phyloP scores from a whole-genome alignment of 2,329 filamentous ascomycete species.

The Phialemoniopsis sp. region DNA sequence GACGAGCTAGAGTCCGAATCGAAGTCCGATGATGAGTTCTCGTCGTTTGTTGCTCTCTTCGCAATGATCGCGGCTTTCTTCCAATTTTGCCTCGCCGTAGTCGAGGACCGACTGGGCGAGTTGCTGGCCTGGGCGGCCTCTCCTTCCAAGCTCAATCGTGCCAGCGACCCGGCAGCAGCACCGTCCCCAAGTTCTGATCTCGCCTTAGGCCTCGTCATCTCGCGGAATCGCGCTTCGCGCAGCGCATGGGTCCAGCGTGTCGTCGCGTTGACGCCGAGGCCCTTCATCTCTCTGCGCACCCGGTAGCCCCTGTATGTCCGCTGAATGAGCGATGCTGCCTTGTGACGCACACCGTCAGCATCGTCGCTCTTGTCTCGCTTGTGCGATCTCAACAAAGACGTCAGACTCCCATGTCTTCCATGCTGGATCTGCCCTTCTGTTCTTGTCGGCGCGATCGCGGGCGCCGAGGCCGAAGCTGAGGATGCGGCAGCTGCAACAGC shows the following conservation, averaged over 20 bases:
- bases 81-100: slow-evolving; percentile 65
- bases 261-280: slow-evolving; percentile 63
- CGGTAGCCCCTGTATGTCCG: slow-evolving; percentile 76
- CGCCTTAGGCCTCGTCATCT: slow-evolving; percentile 40
- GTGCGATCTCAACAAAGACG: neutral
- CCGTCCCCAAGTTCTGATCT: slow-evolving; percentile 18
- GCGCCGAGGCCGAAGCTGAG: slow-evolving; percentile 9
- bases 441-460: too few species aligned
- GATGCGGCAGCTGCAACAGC: slow-evolving; percentile 12
- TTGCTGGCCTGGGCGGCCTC: slow-evolving; percentile 3
- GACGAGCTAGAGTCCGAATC: slow-evolving; percentile 34
- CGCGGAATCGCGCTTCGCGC: slow-evolving; percentile 51
- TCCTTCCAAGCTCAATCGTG: slow-evolving; percentile 9
- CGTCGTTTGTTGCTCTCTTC: slow-evolving; percentile 58
- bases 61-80: slow-evolving; percentile 68
- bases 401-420: slow-evolving; percentile 1
- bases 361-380: slow-evolving; percentile 15
- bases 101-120: slow-evolving; percentile 4
- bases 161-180: slow-evolving; percentile 4
- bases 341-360: slow-evolving; percentile 12
- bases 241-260: slow-evolving; percentile 69
- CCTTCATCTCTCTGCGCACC: slow-evolving; percentile 64
- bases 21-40: slow-evolving; percentile 25
- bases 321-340: slow-evolving; percentile 57
- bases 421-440: slow-evolving; percentile 2